Evolutionary conservation across 768 basidiomycete species (phyloP), one percentile per base, ranked within the genome.

Genomic region (Boletellus emodensis): DNA sequence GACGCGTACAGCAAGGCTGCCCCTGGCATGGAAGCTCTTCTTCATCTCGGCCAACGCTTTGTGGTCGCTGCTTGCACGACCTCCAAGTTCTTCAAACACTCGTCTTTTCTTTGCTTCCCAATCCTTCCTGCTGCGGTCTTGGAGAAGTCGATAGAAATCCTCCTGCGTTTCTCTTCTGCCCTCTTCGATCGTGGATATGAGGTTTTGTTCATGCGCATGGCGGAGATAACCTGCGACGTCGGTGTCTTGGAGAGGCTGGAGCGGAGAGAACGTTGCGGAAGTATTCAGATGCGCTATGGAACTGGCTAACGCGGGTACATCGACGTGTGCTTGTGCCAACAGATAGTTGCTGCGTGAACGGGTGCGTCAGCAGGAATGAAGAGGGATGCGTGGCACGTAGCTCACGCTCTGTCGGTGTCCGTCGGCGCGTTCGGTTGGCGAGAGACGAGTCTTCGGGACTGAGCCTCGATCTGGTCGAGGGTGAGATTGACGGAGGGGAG

Each of bases 171-270:
- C 84, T 55, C 84, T 82, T 37, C 93, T 74, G 2, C 86, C 87
- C 63, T 95, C 90, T 62, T 95, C 93, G 48, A 97, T 94, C 1
- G 94, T 91, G 2, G 90, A 90, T 51, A 95, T 92, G 48, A 97
- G 83, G 55, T 90, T 91, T 66, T 94, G 93, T 63, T 97, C 94
- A 61, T 95, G 91, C 1, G 90, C 89, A 68, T 93, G 89, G n/a
- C 90, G 87, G 20, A 95, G 82, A 64, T 90, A 94, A n/a, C 91
- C 91, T 32, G 88, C 83, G 45, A 95, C 88, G 63, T 96, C 94
- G 0, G 89, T 94, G 72, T 96, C 94, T 61, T 89, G 86, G n/a
- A 95, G 77, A 5, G 91, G 88, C 61, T 92, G 90, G n/a, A 94
- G 74, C 0, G 92, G 90, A 20, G 87, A 82, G 66, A 94, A 95